phyloP scores from a whole-genome alignment of 805 yeast genomes.

The Nematodospora valgi region DNA sequence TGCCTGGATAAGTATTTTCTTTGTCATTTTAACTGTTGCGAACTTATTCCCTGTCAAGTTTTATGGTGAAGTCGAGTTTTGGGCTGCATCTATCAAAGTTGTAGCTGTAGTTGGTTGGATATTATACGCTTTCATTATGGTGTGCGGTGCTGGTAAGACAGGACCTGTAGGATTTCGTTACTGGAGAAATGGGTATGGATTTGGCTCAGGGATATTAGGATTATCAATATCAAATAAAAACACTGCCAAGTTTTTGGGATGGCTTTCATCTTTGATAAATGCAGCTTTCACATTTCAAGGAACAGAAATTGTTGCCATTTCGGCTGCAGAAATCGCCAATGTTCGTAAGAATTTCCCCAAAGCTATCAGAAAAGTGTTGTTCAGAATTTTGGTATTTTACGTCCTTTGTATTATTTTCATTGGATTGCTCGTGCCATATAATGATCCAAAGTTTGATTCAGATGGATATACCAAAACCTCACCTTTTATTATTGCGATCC shows the following conservation, averaged over 20 bases:
- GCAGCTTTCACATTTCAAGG: slow-evolving; percentile 85
- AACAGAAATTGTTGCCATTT: slow-evolving; percentile 70
- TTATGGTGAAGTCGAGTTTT: slow-evolving; percentile 75
- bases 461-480: slow-evolving; percentile 48
- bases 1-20: slow-evolving; percentile 70
- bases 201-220: slow-evolving; percentile 49
- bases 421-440: slow-evolving; percentile 66
- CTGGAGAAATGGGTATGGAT: slow-evolving; percentile 78
- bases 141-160: slow-evolving; percentile 66
- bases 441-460: slow-evolving; percentile 51
- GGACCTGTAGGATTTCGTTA: slow-evolving; percentile 78
- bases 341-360: slow-evolving; percentile 70
- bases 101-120: slow-evolving; percentile 70
- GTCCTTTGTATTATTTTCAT: slow-evolving; percentile 62
- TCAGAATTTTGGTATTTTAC: slow-evolving; percentile 65
- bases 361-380: slow-evolving; percentile 66
- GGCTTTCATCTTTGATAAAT: slow-evolving; percentile 64
- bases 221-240: slow-evolving; percentile 40
- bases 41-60: slow-evolving; percentile 66
- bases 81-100: slow-evolving; percentile 67
- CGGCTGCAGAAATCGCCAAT: slow-evolving; percentile 71
- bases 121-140: slow-evolving; percentile 64
- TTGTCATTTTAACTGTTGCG: slow-evolving; percentile 48
- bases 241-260: slow-evolving; percentile 26
- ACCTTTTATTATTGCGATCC: slow-evolving; percentile 71